Evolutionary conservation across 352 stramenopile genomes (phyloP).

Genomic region (Phytophthora megakarya): DNA sequence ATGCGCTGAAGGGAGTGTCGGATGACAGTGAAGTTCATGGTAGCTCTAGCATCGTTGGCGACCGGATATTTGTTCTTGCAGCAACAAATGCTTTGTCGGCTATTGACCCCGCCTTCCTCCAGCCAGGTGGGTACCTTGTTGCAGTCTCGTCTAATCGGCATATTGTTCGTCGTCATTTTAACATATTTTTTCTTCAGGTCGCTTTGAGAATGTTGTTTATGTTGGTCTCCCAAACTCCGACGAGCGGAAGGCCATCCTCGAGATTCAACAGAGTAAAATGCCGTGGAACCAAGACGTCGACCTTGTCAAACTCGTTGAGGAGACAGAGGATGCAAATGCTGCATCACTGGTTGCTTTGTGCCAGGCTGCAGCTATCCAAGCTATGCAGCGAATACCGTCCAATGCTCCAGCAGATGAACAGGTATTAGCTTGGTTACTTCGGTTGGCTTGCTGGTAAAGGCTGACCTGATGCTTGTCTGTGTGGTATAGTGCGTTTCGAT

Average conservation of each 20-base stretch:
- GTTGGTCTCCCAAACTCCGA: slow-evolving; percentile 61
- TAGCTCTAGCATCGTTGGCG: slow-evolving; percentile 20
- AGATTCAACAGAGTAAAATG: slow-evolving; percentile 72
- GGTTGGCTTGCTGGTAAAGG: background rate
- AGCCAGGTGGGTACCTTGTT: slow-evolving; percentile 54
- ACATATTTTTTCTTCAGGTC: slow-evolving; percentile 40
- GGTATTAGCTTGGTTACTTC: slow-evolving; percentile 22
- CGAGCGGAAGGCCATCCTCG: slow-evolving; percentile 68
- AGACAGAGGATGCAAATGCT: slow-evolving; percentile 69
- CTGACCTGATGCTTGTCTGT: slow-evolving; percentile 7
- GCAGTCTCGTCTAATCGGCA: background rate
- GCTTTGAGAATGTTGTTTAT: slow-evolving; percentile 85
- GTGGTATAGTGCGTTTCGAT: slow-evolving; percentile 43
- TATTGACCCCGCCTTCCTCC: slow-evolving; percentile 82
- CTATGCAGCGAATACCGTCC: slow-evolving; percentile 65
- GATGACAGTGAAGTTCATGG: slow-evolving; percentile 45
- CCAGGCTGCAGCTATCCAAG: slow-evolving; percentile 68
- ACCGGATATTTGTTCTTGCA: slow-evolving; percentile 79
- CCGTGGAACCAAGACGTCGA: slow-evolving; percentile 66
- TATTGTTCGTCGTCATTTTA: background rate
- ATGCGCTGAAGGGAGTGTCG: slow-evolving; percentile 62
- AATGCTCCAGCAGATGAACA: slow-evolving; percentile 29
- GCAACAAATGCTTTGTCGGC: slow-evolving; percentile 79
- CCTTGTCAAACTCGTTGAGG: slow-evolving; percentile 48
- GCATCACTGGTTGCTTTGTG: slow-evolving; percentile 78